A percentile compares a stretch with the other conserved stretches of the same genome.
These are phyloP conservation scores for Spatholobus suberectus DNA, from an alignment of 306 rosid species.

Conservation along the genomic window DNA sequence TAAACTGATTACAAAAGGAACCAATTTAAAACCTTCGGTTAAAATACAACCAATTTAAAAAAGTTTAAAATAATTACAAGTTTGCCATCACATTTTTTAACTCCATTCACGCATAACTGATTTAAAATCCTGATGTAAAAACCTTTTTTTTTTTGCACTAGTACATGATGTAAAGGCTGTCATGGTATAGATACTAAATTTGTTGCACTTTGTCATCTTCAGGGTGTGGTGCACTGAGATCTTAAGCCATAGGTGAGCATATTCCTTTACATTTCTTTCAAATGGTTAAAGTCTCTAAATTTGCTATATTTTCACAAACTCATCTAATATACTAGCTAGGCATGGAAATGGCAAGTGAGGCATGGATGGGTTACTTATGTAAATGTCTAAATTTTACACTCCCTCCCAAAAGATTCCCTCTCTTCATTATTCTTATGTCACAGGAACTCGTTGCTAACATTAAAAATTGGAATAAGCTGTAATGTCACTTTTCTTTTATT, in stretches of 20 bases:
- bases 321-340: constrained; percentile 6
- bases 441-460: constrained; percentile 9
- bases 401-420: not conserved
- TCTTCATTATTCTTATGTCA: constrained; percentile 1
- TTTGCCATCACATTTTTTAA: too few relatives aligned
- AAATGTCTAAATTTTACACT: constrained; percentile 1
- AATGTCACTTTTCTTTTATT: constrained; percentile 10
- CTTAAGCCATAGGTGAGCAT: constrained; percentile 93
- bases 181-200: constrained; percentile 90
- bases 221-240: constrained; percentile 99
- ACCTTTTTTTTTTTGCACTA: too few relatives aligned
- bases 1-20: too few relatives aligned
- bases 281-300: constrained; percentile 19
- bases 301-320: constrained; percentile 19
- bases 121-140: too few relatives aligned
- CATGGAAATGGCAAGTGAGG: constrained; percentile 15
- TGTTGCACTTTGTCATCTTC: constrained; percentile 98
- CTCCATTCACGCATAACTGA: too few relatives aligned
- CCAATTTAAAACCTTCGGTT: too few relatives aligned
- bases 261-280: constrained; percentile 34
- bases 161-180: constrained; percentile 95
- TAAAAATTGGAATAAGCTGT: constrained; percentile 1
- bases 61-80: too few relatives aligned
- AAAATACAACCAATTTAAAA: too few relatives aligned
- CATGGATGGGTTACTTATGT: constrained; percentile 1